phyloP scores from a whole-genome alignment of 495 filamentous ascomycete species.

The Neurospora sp. region DNA sequence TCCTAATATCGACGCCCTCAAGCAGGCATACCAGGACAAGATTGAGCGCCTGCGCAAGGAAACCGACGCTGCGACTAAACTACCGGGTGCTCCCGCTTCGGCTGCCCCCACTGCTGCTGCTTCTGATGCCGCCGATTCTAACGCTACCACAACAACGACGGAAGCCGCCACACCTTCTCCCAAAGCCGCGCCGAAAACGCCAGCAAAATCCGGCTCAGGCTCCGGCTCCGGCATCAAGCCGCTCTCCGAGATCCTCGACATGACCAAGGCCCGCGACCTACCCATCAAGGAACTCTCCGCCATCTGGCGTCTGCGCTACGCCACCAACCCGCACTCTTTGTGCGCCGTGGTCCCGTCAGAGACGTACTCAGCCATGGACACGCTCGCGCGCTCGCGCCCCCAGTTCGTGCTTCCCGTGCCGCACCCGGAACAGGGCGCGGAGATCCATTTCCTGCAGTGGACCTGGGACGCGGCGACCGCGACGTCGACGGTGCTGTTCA shows the following conservation, averaged over 20 bases:
- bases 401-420: conserved; percentile 89
- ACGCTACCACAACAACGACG: not conserved
- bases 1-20: conserved; percentile 62
- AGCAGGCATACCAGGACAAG: conserved; percentile 71
- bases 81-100: conserved; percentile 26
- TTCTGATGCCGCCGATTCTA: not conserved
- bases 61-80: conserved; percentile 22
- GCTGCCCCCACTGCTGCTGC: conserved; percentile 29
- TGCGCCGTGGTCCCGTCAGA: conserved; percentile 67
- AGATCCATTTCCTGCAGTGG: conserved; percentile 79
- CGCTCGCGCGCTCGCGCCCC: conserved; percentile 61
- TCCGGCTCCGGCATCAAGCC: conserved; percentile 50
- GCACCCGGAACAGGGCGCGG: conserved; percentile 55
- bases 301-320: conserved; percentile 87
- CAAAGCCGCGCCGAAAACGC: conserved; percentile 7
- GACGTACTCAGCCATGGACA: conserved; percentile 59
- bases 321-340: conserved; percentile 55
- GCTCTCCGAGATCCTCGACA: conserved; percentile 72
- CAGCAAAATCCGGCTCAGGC: conserved; percentile 9
- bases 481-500: conserved; percentile 81
- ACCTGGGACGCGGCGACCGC: conserved; percentile 53
- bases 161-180: not conserved
- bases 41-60: conserved; percentile 57
- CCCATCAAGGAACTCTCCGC: conserved; percentile 74
- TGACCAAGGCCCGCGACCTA: conserved; percentile 61